Evolutionary conservation across 169 alveolate genomes (phyloP).

Genomic region (Plasmodium berghei): DNA sequence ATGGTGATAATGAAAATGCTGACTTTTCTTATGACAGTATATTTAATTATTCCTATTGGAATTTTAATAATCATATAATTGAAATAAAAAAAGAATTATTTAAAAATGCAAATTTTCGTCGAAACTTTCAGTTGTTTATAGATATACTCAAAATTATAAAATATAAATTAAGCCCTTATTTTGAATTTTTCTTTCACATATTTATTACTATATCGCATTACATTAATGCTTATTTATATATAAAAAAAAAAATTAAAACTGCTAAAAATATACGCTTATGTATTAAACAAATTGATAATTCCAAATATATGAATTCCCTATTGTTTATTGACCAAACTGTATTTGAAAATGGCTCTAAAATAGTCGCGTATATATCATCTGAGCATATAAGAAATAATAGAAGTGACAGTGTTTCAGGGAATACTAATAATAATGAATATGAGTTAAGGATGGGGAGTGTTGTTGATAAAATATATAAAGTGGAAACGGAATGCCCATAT

Average conservation of each 20-base stretch:
- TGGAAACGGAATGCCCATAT: not conserved
- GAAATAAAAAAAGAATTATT: slow-evolving; percentile 69
- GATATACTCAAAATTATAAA: slow-evolving; percentile 56
- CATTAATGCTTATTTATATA: slow-evolving; percentile 39
- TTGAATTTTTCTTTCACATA: slow-evolving; percentile 41
- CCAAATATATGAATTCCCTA: too few relatives aligned
- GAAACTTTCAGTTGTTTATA: slow-evolving; percentile 31
- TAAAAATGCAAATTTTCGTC: slow-evolving; percentile 24
- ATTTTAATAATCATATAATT: slow-evolving; percentile 37
- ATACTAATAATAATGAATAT: not conserved
- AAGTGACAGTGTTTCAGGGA: not conserved
- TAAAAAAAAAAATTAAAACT: slow-evolving; percentile 24
- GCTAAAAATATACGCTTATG: not conserved
- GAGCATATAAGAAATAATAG: not conserved
- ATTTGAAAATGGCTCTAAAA: not conserved
- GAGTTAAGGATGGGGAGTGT: not conserved
- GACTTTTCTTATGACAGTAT: slow-evolving; percentile 36
- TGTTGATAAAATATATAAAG: not conserved
- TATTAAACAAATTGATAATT: not conserved
- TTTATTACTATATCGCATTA: slow-evolving; percentile 62
- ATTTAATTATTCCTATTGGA: slow-evolving; percentile 54
- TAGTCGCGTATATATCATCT: not conserved
- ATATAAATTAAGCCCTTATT: slow-evolving; percentile 38
- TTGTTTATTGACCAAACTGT: not conserved
- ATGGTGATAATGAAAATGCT: not conserved